Conservation (phyloP, 208 protist genomes). For the Acanthamoeba castellanii region DNA sequence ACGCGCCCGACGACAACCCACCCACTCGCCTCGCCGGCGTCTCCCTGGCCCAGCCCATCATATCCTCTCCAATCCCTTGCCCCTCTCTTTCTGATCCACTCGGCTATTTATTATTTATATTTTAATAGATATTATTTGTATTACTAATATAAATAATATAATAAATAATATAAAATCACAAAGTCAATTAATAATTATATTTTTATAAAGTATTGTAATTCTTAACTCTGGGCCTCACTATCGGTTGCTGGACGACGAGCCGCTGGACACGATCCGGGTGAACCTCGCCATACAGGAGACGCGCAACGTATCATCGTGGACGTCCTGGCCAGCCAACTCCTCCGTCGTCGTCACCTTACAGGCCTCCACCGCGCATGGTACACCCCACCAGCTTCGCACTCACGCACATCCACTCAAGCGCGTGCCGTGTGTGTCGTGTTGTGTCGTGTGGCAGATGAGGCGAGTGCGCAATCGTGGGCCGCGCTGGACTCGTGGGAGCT, state of each 20-base stretch:
- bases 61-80: neutral
- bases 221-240: slow-evolving; percentile 8
- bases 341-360: neutral
- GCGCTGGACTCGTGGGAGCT: slow-evolving; percentile 32
- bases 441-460: neutral
- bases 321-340: neutral
- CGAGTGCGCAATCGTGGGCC: neutral
- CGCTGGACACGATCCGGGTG: slow-evolving; percentile 19
- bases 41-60: neutral
- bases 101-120: neutral
- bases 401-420: neutral
- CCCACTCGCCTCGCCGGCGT: neutral
- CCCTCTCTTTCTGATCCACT: neutral
- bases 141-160: neutral
- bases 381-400: neutral
- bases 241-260: slow-evolving; percentile 18
- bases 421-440: neutral
- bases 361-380: neutral
- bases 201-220: neutral
- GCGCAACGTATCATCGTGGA: neutral
- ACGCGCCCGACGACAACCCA: neutral
- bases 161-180: neutral
- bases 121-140: neutral
- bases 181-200: neutral
- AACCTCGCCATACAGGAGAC: slow-evolving; percentile 23